Evolutionary conservation across 2,329 filamentous ascomycete genomes (phyloP), one percentile per base, ranked within the genome.

Genomic region (Clonostachys rosea): DNA sequence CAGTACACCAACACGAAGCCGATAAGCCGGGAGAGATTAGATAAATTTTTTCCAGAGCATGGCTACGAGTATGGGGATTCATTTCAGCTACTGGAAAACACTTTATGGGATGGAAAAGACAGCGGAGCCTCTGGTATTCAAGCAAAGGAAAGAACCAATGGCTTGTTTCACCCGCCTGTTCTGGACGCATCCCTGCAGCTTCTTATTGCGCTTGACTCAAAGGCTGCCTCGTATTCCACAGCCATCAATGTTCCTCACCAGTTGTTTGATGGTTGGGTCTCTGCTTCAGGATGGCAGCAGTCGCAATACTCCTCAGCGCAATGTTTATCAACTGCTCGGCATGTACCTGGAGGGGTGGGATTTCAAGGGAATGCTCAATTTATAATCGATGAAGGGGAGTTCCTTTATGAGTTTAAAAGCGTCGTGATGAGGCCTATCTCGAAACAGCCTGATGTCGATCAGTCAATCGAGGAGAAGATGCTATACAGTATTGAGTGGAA

Each of bases 101-200:
- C 46, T 2, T 44, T 37, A 6, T 39, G 12, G 13, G 34, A 45
- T 20, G 16, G 16, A 16, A 16, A 16, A 16, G 16, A 16, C 16
- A 16, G 14, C 5, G 43, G 11, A 30, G 34, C 39, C 13, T 30
- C 30, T 14, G 20, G 10, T 16, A 37, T 45, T 12, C 17, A 17
- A 10, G n/a, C 9, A n/a, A 35, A 49, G 13, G 58, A 52, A 14
- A 59, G 65, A 40, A 54, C 49, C 11, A 52, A 56, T 0, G 52
- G 63, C 17, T 53, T 59, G 8, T 52, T 67, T 12, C 65, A 68
- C 40, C 65, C 65, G 1, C 54, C 60, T 2, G 63, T 60, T 40
- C 52, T 68, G 16, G 63, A 67, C 44, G 46, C 49, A 33, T 34
- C 49, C 11, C 34, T 49, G 12, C 44, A 52, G 9, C n/a, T 33